Conservation (phyloP, 306 rosid species). For the Cyclanthera cordifolia region DNA sequence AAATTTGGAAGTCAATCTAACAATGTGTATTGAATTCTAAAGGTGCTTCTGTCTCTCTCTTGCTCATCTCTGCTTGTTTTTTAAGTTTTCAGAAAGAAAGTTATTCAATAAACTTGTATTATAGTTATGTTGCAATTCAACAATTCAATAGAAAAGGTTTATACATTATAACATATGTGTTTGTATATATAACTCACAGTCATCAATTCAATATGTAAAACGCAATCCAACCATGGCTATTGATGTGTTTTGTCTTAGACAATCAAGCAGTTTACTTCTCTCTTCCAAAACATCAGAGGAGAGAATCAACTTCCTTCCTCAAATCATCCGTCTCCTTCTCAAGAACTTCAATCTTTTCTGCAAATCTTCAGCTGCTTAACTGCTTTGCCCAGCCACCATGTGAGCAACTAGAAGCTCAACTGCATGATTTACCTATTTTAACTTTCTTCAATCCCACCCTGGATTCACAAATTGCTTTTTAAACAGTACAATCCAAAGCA, state of each 20-base stretch:
- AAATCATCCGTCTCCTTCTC: constrained; percentile 39
- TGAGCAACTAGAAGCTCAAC: constrained; percentile 31
- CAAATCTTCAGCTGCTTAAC: constrained; percentile 22
- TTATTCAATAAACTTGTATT: neutral
- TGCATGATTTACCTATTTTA: constrained; percentile 31
- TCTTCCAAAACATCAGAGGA: constrained; percentile 36
- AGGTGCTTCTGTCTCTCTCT: neutral
- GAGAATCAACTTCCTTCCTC: constrained; percentile 38
- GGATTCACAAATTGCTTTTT: constrained; percentile 18
- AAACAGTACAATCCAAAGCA: constrained; percentile 14
- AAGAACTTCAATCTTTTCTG: constrained; percentile 25
- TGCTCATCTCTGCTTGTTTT: too few species aligned
- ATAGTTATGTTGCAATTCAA: constrained; percentile 6
- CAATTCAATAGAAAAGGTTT: neutral
- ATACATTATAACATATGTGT: too few species aligned
- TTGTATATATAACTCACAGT: neutral
- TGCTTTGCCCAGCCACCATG: constrained; percentile 18
- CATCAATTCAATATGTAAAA: neutral
- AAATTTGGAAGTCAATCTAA: constrained; percentile 8
- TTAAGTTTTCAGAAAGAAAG: too few species aligned
- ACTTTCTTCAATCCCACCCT: constrained; percentile 29
- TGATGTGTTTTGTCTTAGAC: constrained; percentile 21
- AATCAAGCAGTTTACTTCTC: constrained; percentile 46
- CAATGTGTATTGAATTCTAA: neutral
- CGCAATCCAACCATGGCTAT: constrained; percentile 4